Base-by-base conservation (phyloP, 805 yeast species). In the Nakazawaea ernobii region DNA sequence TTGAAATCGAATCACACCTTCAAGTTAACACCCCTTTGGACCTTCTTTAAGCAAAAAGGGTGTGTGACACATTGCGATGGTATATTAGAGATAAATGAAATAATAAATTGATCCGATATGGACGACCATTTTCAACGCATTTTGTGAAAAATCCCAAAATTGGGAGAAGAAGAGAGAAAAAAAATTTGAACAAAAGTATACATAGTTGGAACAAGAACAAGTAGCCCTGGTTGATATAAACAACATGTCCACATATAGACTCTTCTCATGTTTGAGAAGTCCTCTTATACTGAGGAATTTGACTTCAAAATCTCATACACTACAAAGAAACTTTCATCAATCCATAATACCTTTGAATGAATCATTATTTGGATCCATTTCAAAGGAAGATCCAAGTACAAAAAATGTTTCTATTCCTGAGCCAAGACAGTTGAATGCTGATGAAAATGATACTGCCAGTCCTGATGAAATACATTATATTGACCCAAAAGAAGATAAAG, bases 401-500 rank as follows among this genome's bases (percentile, higher is more conserved):
- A 20, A 3, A 20, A 20, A 20, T 20, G 24, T 20, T 20, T 5
- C 24, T 20, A 20, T 3, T 20, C 24, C 24, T 20, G 24, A 3
- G 5, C 24, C 3, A 20, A 20, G 5, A 20, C 5, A 20, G 24
- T 20, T 5, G 24, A 20, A 20, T 3, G 24, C 3, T 20, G 17
- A 32, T 24, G 49, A 51, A n/a, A 49, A 49, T 17, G 47, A 3
- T 6, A 15, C n/a, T 32, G 13, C 35, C 8, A 6, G 7, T 6
- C 17, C 52, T 10, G 53, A 46, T 30, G 35, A 29, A 8, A 50
- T 58, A 14, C 40, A 48, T 20, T 56, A 58, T 39, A 43, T 63
- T 14, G 54, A 56, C 15, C 63, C 66, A 9, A 57, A 59, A 48
- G 52, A 61, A n/a, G 71, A 67, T 47, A 45, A 17, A 20, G 54